phyloP scores from a whole-genome alignment of 768 basidiomycete species.

The Tricholoma sp. region DNA sequence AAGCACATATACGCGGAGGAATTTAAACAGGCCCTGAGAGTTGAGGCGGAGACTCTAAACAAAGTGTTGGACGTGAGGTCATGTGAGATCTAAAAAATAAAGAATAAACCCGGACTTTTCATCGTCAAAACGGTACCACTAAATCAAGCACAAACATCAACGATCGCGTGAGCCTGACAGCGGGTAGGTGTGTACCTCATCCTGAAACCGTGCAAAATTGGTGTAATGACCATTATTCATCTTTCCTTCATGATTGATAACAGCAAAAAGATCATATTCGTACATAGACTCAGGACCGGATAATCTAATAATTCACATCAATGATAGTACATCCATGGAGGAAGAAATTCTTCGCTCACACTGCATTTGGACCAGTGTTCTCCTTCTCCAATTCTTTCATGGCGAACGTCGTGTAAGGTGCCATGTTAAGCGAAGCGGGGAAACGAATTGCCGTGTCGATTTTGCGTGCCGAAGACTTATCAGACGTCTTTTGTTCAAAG shows the following conservation, averaged over 20 bases:
- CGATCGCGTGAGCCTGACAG: background rate
- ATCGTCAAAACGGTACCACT: conserved; percentile 96
- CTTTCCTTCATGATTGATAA: conserved; percentile 92
- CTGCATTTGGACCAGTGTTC: conserved; percentile 17
- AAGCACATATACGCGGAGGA: conserved; percentile 93
- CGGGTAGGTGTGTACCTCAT: conserved; percentile 56
- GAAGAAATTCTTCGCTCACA: conserved; percentile 19
- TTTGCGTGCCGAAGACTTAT: conserved; percentile 75
- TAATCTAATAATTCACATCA: conserved; percentile 23
- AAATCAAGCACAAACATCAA: background rate
- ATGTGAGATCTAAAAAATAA: background rate
- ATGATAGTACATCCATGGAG: background rate
- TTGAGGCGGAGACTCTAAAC: conserved; percentile 65
- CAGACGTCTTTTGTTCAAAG: conserved; percentile 80
- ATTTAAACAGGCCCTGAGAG: conserved; percentile 57
- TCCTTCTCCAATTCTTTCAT: conserved; percentile 50
- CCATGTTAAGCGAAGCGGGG: conserved; percentile 84
- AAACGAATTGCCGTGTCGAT: conserved; percentile 81
- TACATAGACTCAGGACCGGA: conserved; percentile 66
- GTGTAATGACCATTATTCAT: conserved; percentile 96
- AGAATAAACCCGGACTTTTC: conserved; percentile 60
- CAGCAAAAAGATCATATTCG: conserved; percentile 88
- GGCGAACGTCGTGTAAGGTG: conserved; percentile 69
- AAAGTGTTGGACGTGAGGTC: background rate
- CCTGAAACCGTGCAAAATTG: conserved; percentile 76